Evolutionary conservation across 306 rosid genomes (phyloP).

Genomic region (Cucumis melo): DNA sequence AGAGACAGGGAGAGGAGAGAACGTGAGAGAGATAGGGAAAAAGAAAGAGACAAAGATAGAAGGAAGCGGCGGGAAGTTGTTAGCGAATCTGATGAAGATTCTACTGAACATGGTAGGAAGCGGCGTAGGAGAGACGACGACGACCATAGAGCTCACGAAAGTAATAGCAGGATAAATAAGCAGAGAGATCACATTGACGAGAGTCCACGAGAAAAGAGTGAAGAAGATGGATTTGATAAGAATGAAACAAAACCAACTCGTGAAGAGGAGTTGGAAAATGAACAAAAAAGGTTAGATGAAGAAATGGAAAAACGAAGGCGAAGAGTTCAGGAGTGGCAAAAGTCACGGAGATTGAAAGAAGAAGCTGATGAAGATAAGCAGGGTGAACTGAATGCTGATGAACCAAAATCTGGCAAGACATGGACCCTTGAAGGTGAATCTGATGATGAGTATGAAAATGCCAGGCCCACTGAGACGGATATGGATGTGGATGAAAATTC

Average conservation of each 20-base stretch:
- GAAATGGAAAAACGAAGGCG: slow-evolving; percentile 94
- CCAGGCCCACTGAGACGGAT: slow-evolving; percentile 21
- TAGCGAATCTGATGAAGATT: slow-evolving; percentile 44
- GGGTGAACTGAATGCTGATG: slow-evolving; percentile 43
- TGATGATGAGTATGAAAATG: slow-evolving; percentile 75
- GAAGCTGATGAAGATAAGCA: slow-evolving; percentile 61
- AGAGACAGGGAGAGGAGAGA: background rate
- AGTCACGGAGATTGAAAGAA: slow-evolving; percentile 69
- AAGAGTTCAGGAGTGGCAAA: slow-evolving; percentile 97
- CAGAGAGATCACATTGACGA: slow-evolving; percentile 35
- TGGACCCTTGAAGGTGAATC: slow-evolving; percentile 97
- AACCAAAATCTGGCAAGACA: slow-evolving; percentile 57
- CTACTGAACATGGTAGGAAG: slow-evolving; percentile 45
- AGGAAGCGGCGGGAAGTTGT: slow-evolving; percentile 50
- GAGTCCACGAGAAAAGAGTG: slow-evolving; percentile 42
- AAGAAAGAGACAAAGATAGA: slow-evolving; percentile 23
- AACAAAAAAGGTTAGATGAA: slow-evolving; percentile 67
- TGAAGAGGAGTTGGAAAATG: slow-evolving; percentile 78
- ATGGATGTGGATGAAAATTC: slow-evolving; percentile 49
- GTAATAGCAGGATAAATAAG: slow-evolving; percentile 30
- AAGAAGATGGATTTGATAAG: slow-evolving; percentile 32
- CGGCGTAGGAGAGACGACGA: slow-evolving; percentile 52
- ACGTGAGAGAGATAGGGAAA: background rate
- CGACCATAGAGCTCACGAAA: slow-evolving; percentile 39
- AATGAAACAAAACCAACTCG: slow-evolving; percentile 33